Evolutionary conservation across 2,329 filamentous ascomycete genomes (phyloP).

Genomic region (Stagonosporopsis chrysanthemi): DNA sequence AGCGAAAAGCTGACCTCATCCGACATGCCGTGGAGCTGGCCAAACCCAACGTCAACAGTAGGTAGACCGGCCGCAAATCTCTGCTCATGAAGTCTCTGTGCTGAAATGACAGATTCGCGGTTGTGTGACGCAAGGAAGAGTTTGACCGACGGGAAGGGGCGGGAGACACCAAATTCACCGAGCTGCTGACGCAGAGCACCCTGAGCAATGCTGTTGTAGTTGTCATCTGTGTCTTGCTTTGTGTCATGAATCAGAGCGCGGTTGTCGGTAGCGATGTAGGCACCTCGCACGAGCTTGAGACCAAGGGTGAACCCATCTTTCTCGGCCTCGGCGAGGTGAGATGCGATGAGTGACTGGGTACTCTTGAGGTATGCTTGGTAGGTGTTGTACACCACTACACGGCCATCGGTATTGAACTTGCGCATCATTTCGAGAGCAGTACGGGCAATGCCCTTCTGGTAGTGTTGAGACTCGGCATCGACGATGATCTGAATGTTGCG

Average conservation of each 20-base stretch:
- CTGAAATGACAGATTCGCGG: constrained; percentile 68
- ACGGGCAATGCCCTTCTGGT: constrained; percentile 54
- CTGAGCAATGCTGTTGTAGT: constrained; percentile 74
- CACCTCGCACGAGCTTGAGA: constrained; percentile 65
- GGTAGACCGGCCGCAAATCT: constrained; percentile 48
- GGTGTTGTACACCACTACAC: constrained; percentile 72
- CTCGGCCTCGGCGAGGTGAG: constrained; percentile 57
- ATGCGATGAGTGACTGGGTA: constrained; percentile 51
- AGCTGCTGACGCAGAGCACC: constrained; percentile 50
- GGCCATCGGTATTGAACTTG: constrained; percentile 59
- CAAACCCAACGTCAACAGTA: constrained; percentile 66
- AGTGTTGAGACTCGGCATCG: constrained; percentile 58
- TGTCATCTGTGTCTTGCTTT: constrained; percentile 63
- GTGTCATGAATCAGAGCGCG: constrained; percentile 61
- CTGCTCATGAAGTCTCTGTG: constrained; percentile 58
- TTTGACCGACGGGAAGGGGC: constrained; percentile 54
- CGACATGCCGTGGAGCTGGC: constrained; percentile 93
- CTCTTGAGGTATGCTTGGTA: constrained; percentile 66
- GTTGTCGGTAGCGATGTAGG: constrained; percentile 62
- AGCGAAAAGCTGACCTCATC: constrained; percentile 77
- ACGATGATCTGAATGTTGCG: constrained; percentile 55
- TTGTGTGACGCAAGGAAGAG: constrained; percentile 87
- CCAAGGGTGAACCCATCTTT: constrained; percentile 61
- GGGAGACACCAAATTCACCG: constrained; percentile 31
- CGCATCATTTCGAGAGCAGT: constrained; percentile 64